Base-by-base conservation (phyloP, 176 grass and related monocot genomes). In the Echinochloa phyllopogon region DNA sequence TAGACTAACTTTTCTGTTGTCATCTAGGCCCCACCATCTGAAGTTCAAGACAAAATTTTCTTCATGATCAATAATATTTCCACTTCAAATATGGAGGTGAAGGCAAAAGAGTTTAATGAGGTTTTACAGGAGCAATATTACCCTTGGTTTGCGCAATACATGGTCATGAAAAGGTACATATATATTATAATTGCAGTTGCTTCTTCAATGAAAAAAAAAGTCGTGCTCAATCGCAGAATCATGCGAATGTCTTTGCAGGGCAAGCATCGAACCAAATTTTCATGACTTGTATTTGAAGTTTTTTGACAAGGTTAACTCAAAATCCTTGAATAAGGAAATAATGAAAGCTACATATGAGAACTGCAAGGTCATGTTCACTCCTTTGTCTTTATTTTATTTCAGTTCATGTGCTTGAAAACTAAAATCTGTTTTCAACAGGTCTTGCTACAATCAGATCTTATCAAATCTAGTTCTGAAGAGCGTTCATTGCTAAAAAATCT, bases 11-110 rank as follows among this genome's bases (percentile, higher is more conserved):
- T 86, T 77, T 74, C 11, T 55, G 44, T 57, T 58, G 62, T 90
- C 14, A 65, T 75, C 75, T 80, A 98, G 96, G 84, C 82, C 74
- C 96, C 96, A 69, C 88, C 93, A 11, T 84, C 96, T 40, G 96
- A 98, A 92, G 85, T 95, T 75, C 96, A 98, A 72, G 96, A 95
- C 85, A 98, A 94, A 78, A 95, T 98, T 72, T 88, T 98, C 52
- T 98, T 98, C 77, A 90, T 98, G 91, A 94, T 98, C 57, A 98
- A 98, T 73, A 98, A 98, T 58, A 98, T 95, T 83, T 98, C 96
- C 49, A 93, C 51, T 73, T 86, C 89, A 45, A 98, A 98, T 74
- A 90, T 92, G 89, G 96, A 98, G 66, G 78, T 80, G 18, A 98
- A 98, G 81, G 89, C 96, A 82, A 95, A 90, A 81, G 93, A 98